phyloP scores from a whole-genome alignment of 495 filamentous ascomycete genomes.

The Tuber microsphaerosporum region DNA sequence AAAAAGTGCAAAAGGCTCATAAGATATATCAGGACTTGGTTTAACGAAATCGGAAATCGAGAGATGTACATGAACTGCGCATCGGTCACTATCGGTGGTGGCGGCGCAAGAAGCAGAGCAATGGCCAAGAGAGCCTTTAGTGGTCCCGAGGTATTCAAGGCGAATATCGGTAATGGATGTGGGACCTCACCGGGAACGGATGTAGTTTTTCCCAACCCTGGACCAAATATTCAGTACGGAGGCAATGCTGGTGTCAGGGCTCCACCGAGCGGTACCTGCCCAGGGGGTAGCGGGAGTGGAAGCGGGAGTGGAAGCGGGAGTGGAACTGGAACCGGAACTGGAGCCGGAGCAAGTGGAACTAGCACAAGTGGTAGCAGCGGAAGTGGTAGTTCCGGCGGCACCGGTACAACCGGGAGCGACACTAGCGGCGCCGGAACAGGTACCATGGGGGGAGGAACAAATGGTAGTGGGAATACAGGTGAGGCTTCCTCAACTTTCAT shows the following conservation, averaged over 20 bases:
- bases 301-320: neutral
- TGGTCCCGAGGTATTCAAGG: slow-evolving; percentile 58
- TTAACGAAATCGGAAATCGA: slow-evolving; percentile 63
- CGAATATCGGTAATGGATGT: slow-evolving; percentile 55
- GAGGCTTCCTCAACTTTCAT: slow-evolving; percentile 21
- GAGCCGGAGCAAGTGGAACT: neutral
- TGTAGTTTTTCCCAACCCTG: slow-evolving; percentile 55
- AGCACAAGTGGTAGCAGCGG: neutral
- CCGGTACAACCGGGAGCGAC: slow-evolving; percentile 13
- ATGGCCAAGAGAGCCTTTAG: slow-evolving; percentile 41
- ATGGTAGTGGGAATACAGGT: slow-evolving; percentile 9
- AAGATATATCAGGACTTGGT: slow-evolving; percentile 54
- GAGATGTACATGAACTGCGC: slow-evolving; percentile 73
- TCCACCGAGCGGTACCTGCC: slow-evolving; percentile 30
- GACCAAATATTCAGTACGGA: slow-evolving; percentile 49
- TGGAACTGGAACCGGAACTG: neutral
- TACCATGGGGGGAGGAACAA: neutral
- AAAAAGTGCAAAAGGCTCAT: neutral
- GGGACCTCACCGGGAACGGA: slow-evolving; percentile 48
- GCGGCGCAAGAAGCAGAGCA: slow-evolving; percentile 40
- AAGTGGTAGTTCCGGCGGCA: slow-evolving; percentile 5
- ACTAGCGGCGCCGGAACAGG: slow-evolving; percentile 14
- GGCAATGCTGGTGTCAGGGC: slow-evolving; percentile 26
- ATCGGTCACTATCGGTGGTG: slow-evolving; percentile 50
- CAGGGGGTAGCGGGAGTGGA: slow-evolving; percentile 8